Conservation (phyloP, 2,329 filamentous ascomycete species). For the Aspergillus ochraceoroseus region DNA sequence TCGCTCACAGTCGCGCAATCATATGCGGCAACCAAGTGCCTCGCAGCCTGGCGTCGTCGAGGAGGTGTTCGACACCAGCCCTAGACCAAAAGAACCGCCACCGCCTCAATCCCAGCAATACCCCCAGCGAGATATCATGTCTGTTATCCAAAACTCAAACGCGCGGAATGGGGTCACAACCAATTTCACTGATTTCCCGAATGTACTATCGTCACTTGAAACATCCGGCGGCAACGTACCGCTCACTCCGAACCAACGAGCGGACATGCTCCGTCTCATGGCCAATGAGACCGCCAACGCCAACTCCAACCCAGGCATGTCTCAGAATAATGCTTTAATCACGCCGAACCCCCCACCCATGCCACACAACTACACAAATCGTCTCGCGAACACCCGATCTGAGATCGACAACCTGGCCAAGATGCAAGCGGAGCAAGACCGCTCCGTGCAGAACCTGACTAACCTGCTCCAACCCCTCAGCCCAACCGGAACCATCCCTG, state of each 20-base stretch:
- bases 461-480: slow-evolving; percentile 72
- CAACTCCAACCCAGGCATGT: slow-evolving; percentile 35
- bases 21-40: slow-evolving; percentile 31
- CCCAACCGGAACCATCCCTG: slow-evolving; percentile 72
- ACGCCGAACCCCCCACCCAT: slow-evolving; percentile 53
- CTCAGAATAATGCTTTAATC: slow-evolving; percentile 54
- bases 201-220: slow-evolving; percentile 45
- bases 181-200: slow-evolving; percentile 42
- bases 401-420: slow-evolving; percentile 75
- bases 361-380: slow-evolving; percentile 46
- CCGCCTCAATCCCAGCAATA: slow-evolving; percentile 23
- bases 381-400: slow-evolving; percentile 61
- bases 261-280: slow-evolving; percentile 47
- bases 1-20: slow-evolving; percentile 25
- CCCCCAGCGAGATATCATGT: slow-evolving; percentile 47
- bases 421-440: slow-evolving; percentile 72
- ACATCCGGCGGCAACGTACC: slow-evolving; percentile 41
- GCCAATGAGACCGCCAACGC: slow-evolving; percentile 44
- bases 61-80: slow-evolving; percentile 43
- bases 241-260: slow-evolving; percentile 45
- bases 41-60: slow-evolving; percentile 39
- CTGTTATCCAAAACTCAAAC: slow-evolving; percentile 46
- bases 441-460: slow-evolving; percentile 69
- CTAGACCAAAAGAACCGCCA: slow-evolving; percentile 23
- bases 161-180: slow-evolving; percentile 40